Base-by-base conservation (phyloP, 345 rosid species). In the Populus simonii region DNA sequence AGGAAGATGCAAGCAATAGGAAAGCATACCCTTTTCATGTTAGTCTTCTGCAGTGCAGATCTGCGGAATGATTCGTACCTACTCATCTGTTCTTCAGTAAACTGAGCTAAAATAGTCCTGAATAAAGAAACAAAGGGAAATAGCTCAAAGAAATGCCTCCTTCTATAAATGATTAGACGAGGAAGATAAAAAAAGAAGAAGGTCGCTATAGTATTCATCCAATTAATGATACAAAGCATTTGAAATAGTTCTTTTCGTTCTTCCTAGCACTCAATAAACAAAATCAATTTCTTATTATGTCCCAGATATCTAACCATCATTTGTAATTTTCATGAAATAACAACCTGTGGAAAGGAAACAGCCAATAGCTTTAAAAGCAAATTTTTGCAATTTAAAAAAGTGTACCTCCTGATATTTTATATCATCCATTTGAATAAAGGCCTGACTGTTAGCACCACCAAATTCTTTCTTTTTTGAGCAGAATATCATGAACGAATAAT, bases 1-100 rank as follows among this genome's bases (percentile, higher is more conserved):
- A 38, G 27, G 27, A 70, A 43, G 25, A 55, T 68, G 53, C 31
- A 53, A 31, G 36, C 3, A 43, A 43, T 10, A 27, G 74, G 61
- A 45, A 43, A 70, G 38, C 71, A 63, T 88, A 94, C 98, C 92
- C 92, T 93, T 86, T 86, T 92, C 98, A 94, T 96, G 85, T 86
- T 92, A 68, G 97, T 79, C 84, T 86, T 96, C 80, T 96, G 99
- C 85, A 96, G 89, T 33, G 98, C 99, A 72, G 98, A 94, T 84
- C 98, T 92, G 68, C 98, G 84, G 43, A 92, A 96, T 22, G 98
- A 96, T 84, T 96, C 97, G 45, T 96, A 94, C 70, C 98, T 85
- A 47, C 90, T 91, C 97, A 94, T 94, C 82, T 94, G 96, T 18
- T 86, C 89, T 81, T 80, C 93, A 1, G 97, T 89, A 72, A 96